phyloP scores from a whole-genome alignment of 1,139 yeast species.

The Nakaseomyces kungkrabaensis region DNA sequence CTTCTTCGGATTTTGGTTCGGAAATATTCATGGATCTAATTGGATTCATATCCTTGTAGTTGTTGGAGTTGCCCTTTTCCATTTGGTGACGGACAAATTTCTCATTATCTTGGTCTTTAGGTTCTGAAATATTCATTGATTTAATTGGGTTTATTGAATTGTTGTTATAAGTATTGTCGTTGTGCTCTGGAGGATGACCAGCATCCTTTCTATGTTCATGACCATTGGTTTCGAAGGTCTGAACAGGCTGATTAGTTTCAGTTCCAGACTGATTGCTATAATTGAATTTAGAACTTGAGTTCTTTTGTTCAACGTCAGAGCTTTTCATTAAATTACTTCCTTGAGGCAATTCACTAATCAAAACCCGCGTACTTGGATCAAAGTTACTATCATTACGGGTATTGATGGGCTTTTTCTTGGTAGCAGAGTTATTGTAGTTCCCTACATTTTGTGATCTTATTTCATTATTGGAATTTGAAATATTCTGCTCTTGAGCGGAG shows the following conservation, averaged over 20 bases:
- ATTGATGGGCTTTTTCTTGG: too few relatives aligned
- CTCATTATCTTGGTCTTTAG: neutral
- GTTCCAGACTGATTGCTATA: neutral
- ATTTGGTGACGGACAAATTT: neutral
- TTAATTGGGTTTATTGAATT: neutral
- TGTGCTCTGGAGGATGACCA: neutral
- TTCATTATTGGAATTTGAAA: too few relatives aligned
- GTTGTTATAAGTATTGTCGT: neutral
- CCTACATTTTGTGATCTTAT: too few relatives aligned
- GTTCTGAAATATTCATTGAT: neutral
- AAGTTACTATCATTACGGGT: too few relatives aligned
- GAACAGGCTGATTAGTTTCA: neutral
- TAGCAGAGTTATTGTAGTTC: too few relatives aligned
- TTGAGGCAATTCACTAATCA: neutral
- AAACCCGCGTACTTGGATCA: neutral
- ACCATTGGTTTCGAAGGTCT: neutral
- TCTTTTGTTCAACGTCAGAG: neutral
- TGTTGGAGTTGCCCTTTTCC: neutral
- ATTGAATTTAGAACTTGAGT: neutral
- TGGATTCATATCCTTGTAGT: neutral
- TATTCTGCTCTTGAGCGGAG: neutral
- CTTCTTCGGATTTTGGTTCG: neutral
- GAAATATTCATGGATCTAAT: neutral
- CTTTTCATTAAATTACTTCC: neutral
- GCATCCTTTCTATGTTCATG: neutral